phyloP scores from a whole-genome alignment of 1,284 basidiomycete genomes.

The Rhodotorula glutinis region DNA sequence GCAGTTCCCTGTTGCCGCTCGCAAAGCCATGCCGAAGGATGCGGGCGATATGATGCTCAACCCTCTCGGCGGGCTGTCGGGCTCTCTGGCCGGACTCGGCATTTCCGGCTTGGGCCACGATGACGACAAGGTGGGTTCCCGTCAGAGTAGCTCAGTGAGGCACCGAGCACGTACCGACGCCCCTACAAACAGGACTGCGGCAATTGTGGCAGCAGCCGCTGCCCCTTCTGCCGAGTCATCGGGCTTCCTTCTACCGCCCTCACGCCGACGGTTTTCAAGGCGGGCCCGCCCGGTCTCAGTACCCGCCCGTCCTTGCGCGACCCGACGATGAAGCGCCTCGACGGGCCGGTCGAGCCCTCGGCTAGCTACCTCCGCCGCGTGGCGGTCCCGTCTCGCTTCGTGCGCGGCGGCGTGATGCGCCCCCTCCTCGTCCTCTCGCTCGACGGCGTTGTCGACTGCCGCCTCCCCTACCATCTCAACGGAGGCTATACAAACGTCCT shows the following conservation, averaged over 20 bases:
- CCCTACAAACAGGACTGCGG: neutral
- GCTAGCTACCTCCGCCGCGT: slow-evolving; percentile 15
- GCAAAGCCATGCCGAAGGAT: neutral
- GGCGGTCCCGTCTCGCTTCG: slow-evolving; percentile 3
- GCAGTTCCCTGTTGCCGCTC: neutral
- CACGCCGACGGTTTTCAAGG: too few species aligned
- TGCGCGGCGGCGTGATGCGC: neutral
- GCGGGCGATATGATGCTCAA: neutral
- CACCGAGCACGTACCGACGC: too few species aligned
- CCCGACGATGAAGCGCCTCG: neutral
- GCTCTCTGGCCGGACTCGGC: neutral
- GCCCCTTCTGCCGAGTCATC: neutral
- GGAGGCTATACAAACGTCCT: slow-evolving; percentile 30
- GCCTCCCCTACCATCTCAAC: slow-evolving; percentile 21
- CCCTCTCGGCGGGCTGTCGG: neutral
- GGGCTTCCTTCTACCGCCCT: neutral
- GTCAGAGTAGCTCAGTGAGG: too few species aligned
- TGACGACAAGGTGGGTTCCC: too few species aligned
- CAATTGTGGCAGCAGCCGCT: neutral
- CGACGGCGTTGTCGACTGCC: slow-evolving; percentile 25
- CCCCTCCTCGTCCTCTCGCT: slow-evolving; percentile 33
- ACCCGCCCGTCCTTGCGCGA: neutral
- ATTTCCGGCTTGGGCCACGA: too few species aligned
- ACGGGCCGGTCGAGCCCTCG: neutral
- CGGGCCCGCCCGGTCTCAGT: neutral